Evolutionary conservation across 169 alveolate genomes (phyloP).

Genomic region (Babesia bovis): DNA sequence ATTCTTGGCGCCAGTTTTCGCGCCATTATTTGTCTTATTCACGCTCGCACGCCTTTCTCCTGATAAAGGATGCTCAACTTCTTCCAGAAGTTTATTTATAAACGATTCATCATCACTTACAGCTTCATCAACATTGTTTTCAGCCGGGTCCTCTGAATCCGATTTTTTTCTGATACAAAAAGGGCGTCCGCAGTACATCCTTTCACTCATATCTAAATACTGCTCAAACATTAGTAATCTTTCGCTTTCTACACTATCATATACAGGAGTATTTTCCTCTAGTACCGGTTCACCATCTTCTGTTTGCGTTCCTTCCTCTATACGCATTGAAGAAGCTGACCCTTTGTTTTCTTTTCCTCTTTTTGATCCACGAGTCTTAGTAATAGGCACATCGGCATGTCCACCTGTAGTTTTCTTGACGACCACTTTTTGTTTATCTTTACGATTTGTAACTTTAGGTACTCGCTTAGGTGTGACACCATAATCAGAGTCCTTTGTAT

Average conservation of each 20-base stretch:
- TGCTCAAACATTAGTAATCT: slow-evolving; percentile 54
- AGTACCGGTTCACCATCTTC: neutral
- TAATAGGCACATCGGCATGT: neutral
- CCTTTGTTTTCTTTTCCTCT: neutral
- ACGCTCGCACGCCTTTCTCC: neutral
- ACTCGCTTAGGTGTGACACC: neutral
- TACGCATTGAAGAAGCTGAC: neutral
- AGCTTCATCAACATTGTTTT: neutral
- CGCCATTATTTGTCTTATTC: neutral
- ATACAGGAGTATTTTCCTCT: neutral
- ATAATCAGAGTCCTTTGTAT: neutral
- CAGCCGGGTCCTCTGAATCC: neutral
- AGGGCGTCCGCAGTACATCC: slow-evolving; percentile 63
- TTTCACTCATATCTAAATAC: slow-evolving; percentile 57
- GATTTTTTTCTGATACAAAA: slow-evolving; percentile 8
- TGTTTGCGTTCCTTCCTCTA: neutral
- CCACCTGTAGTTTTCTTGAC: neutral
- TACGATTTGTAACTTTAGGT: neutral
- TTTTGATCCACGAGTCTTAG: neutral
- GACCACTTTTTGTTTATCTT: neutral
- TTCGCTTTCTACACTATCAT: slow-evolving; percentile 18
- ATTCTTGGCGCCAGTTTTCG: neutral
- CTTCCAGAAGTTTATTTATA: neutral
- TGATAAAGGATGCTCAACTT: neutral
- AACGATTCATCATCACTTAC: neutral